Evolutionary conservation across 2,329 filamentous ascomycete species (phyloP).

Genomic region (Trichophyton mentagrophytes): DNA sequence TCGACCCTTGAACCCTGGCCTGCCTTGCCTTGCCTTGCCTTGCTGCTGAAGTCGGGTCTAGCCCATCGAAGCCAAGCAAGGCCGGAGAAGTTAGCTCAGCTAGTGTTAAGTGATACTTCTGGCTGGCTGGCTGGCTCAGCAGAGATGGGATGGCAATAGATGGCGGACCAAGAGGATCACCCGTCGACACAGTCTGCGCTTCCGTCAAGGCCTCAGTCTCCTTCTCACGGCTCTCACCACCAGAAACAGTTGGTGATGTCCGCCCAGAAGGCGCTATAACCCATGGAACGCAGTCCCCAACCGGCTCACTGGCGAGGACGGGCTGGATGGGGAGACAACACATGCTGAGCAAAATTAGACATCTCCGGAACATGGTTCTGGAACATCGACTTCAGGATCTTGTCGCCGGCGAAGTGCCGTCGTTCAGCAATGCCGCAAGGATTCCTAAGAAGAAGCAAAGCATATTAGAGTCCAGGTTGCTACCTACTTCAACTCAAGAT

Average conservation of each 20-base stretch:
- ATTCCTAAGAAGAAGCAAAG: slow-evolving; percentile 34
- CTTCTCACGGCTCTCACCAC: slow-evolving; percentile 49
- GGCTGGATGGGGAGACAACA: slow-evolving; percentile 24
- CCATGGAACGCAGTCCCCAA: slow-evolving; percentile 52
- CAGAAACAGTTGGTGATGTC: slow-evolving; percentile 50
- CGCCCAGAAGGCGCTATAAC: slow-evolving; percentile 46
- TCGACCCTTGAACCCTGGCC: too few species aligned
- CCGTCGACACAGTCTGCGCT: slow-evolving; percentile 42
- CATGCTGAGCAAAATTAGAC: slow-evolving; percentile 40
- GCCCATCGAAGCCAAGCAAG: background rate
- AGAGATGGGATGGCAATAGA: background rate
- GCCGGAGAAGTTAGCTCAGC: background rate
- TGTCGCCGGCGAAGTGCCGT: slow-evolving; percentile 47
- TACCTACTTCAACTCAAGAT: too few species aligned
- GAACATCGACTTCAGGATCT: slow-evolving; percentile 52
- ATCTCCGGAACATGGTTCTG: slow-evolving; percentile 47
- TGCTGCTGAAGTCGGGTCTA: background rate
- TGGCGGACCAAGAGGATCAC: slow-evolving; percentile 16
- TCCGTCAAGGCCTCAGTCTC: slow-evolving; percentile 44
- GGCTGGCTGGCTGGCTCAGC: background rate
- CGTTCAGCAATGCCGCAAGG: slow-evolving; percentile 50
- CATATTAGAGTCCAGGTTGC: background rate
- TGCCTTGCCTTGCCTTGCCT: too few species aligned
- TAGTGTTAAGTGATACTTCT: background rate
- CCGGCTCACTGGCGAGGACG: slow-evolving; percentile 33